phyloP scores from a whole-genome alignment of 495 filamentous ascomycete genomes.

The Diplogelasinospora grovesii region DNA sequence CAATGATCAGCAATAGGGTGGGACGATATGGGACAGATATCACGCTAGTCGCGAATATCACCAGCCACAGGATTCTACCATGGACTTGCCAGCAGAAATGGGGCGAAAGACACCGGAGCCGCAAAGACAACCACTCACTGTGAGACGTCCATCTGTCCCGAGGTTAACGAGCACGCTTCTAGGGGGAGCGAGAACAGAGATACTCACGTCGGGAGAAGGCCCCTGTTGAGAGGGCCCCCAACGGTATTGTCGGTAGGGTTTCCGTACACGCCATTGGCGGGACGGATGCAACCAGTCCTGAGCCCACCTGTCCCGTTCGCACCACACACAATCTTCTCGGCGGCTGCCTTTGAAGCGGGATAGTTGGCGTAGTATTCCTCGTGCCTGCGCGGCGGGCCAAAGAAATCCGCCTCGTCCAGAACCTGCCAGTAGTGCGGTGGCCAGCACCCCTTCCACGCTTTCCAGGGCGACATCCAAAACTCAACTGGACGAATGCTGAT shows the following conservation, averaged over 20 bases:
- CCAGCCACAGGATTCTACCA: too few relatives aligned
- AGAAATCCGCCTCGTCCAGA: constrained; percentile 38
- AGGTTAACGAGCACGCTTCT: constrained; percentile 1
- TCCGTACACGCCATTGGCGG: constrained; percentile 54
- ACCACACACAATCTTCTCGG: constrained; percentile 45
- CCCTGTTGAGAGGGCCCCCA: constrained; percentile 31
- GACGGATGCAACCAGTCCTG: constrained; percentile 51
- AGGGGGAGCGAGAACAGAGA: neutral
- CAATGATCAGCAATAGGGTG: too few relatives aligned
- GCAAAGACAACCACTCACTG: too few relatives aligned
- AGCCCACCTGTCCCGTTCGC: constrained; percentile 35
- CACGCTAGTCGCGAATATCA: too few relatives aligned
- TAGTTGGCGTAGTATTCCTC: constrained; percentile 54
- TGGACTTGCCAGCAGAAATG: too few relatives aligned
- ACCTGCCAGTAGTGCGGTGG: constrained; percentile 42
- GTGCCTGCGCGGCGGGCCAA: constrained; percentile 34
- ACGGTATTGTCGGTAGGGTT: constrained; percentile 48
- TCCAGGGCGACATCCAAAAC: constrained; percentile 48
- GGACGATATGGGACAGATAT: too few relatives aligned
- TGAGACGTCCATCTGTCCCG: constrained; percentile 39
- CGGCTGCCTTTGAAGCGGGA: constrained; percentile 45
- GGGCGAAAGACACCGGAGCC: too few relatives aligned
- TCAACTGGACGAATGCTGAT: constrained; percentile 40
- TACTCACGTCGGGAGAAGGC: constrained; percentile 39
- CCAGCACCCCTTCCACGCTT: constrained; percentile 13